Evolutionary conservation across 805 yeast genomes (phyloP), one percentile per base, ranked within the genome.

Genomic region (Wickerhamomyces bovis): DNA sequence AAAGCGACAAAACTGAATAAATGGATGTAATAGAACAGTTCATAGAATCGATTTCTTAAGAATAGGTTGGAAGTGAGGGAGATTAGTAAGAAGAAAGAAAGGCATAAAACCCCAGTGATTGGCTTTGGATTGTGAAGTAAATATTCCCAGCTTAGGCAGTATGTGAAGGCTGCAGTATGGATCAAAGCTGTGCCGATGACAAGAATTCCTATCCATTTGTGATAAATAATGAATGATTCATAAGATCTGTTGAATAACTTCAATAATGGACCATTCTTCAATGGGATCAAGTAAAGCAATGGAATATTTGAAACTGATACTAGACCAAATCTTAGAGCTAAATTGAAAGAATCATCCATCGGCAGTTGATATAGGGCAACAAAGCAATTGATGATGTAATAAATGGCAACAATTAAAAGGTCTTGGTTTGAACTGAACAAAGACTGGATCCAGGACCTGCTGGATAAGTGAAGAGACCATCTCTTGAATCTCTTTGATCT

Each of bases 281-380:
- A 41, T 2, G 64, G 64, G 7, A 60, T 44, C 16, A 60, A 41
- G 45, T 58, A 58, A n/a, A 60, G 28, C 35, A 60, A 26, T 7
- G 64, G 63, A 7, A 60, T 31, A n/a, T 60, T 60, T 11, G 59
- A 52, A 1, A 54, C 56, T 2, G 62, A 53, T 3, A 58, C 55
- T 16, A 57, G 48, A 0, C 64, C 64, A 15, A 61, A 46, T 13
- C 64, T 41, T 1, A 58, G 31, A 8, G 59, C 54, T n/a, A 57
- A 36, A 38, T 57, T 56, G 48, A 58, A 60, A 1, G 60, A 46
- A 38, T 56, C 57, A 39, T 57, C 49, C 26, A 51, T 28, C 13
- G 58, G 64, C 19, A 57, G 38, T 3, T 53, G 49, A 31, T 51
- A 46, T 2, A 56, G 21, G 2, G 49, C 22, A 2, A 56, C 51